Conservation (phyloP, 2,329 filamentous ascomycete species). For the Aureobasidium sp. region DNA sequence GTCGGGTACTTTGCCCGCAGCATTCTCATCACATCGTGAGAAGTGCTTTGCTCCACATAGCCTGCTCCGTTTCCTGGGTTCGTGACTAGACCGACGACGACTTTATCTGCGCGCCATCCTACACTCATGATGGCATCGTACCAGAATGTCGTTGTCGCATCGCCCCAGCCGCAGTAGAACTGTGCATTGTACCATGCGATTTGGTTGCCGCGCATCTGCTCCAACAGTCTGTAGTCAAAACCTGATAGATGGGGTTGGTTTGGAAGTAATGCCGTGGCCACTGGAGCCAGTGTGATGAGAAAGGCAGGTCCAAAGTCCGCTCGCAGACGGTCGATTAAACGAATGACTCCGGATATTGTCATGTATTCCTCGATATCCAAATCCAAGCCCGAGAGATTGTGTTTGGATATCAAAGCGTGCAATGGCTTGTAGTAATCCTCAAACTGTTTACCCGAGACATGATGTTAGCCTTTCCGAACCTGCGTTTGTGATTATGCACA, state of each 20-base stretch:
- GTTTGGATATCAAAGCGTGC: conserved; percentile 52
- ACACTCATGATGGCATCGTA: conserved; percentile 48
- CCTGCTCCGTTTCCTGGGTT: conserved; percentile 64
- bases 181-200: conserved; percentile 86
- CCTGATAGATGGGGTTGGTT: conserved; percentile 60
- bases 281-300: conserved; percentile 73
- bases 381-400: conserved; percentile 61
- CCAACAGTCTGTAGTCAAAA: conserved; percentile 70
- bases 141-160: conserved; percentile 44
- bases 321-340: conserved; percentile 41
- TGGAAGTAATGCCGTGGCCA: conserved; percentile 63
- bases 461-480: background rate
- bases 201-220: conserved; percentile 54
- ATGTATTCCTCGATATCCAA: conserved; percentile 74
- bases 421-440: conserved; percentile 67
- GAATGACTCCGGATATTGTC: conserved; percentile 54
- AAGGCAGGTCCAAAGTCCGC: conserved; percentile 62
- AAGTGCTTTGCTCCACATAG: conserved; percentile 48
- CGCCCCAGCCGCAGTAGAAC: conserved; percentile 88
- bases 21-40: conserved; percentile 49
- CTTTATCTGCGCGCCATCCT: conserved; percentile 64
- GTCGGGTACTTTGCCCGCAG: conserved; percentile 53
- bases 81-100: conserved; percentile 76
- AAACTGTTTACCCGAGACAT: conserved; percentile 39
- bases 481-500: background rate